Evolutionary conservation across 768 basidiomycete genomes (phyloP).

Genomic region (Lanmaoa pseudosensibilis): DNA sequence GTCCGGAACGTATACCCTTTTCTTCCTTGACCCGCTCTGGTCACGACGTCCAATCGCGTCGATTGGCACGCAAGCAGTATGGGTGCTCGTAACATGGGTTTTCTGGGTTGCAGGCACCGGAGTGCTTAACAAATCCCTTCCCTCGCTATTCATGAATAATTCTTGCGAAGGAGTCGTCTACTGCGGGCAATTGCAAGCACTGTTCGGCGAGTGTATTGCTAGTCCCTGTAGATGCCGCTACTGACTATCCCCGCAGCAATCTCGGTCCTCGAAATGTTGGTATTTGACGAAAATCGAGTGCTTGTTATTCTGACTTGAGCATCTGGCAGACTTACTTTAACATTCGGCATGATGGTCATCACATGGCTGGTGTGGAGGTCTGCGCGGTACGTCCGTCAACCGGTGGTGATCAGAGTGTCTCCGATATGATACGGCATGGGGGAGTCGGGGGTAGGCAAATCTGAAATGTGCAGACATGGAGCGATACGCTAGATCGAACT

Average conservation of each 20-base stretch:
- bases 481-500: neutral
- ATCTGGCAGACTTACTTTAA: constrained; percentile 42
- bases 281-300: neutral
- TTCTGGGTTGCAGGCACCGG: constrained; percentile 61
- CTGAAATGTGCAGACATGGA: constrained; percentile 4
- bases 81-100: constrained; percentile 58
- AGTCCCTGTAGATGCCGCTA: too few species aligned
- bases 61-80: constrained; percentile 57
- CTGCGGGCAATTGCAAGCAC: constrained; percentile 54
- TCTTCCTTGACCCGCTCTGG: constrained; percentile 62
- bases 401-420: constrained; percentile 27
- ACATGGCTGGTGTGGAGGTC: constrained; percentile 57
- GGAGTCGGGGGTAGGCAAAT: constrained; percentile 2
- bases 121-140: constrained; percentile 49
- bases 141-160: constrained; percentile 40
- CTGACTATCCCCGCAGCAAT: constrained; percentile 36
- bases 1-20: constrained; percentile 50
- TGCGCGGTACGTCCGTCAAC: constrained; percentile 38
- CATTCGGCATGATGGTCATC: constrained; percentile 47
- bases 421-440: constrained; percentile 18
- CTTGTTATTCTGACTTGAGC: constrained; percentile 8
- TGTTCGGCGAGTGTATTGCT: constrained; percentile 46
- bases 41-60: constrained; percentile 54
- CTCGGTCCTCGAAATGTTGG: constrained; percentile 55
- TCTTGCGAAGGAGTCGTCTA: constrained; percentile 47